Base-by-base conservation (phyloP, 176 grass and related monocot genomes). In the Luzula sylvatica region DNA sequence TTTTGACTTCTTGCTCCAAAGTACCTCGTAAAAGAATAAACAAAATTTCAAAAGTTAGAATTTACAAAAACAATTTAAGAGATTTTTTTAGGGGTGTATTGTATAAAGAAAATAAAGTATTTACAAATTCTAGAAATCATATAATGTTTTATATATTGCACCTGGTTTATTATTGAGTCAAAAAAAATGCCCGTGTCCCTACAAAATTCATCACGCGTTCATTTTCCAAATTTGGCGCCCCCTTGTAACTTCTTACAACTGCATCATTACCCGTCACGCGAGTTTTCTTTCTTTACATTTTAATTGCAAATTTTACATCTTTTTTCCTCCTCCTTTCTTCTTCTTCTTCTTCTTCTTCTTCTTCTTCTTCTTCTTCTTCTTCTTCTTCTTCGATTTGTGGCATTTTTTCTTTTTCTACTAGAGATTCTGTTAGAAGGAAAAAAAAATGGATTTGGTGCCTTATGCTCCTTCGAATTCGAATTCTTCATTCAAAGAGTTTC, bases 391-490 rank as follows among this genome's bases (percentile, higher is more conserved):
- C 19, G 13, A 7, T 24, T 20, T 59, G 25, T 46, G 44, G 18
- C 7, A 18, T 40, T 35, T 61, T n/a, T 43, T 3, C 23, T 35
- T 35, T 9, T 43, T 42, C 20, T 9, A 8, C 15, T 15, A 2
- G 6, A 63, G 12, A 11, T 43, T 42, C 45, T 3, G 13, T 19
- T 49, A 63, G 58, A 13, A 63, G 15, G 15, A 23, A 17, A 45
- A 8, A n/a, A 47, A 46, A 16, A 69, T 69, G 65, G 65, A 69
- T 69, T 69, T 69, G 51, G 32, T 69, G 51, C 50, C 65, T 25
- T 69, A 48, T 60, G 40, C 64, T 54, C 18, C 65, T 27, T n/a
- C 22, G 29, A 67, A 53, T 8, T 16, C 64, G 38, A 52, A 32
- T 26, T 51, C 48, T 12, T 24, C 38, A 7, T 20, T 8, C 7